These are phyloP conservation scores for Trichoderma asperellum DNA, from an alignment of 2,329 filamentous ascomycete genomes.

Conservation along the genomic window DNA sequence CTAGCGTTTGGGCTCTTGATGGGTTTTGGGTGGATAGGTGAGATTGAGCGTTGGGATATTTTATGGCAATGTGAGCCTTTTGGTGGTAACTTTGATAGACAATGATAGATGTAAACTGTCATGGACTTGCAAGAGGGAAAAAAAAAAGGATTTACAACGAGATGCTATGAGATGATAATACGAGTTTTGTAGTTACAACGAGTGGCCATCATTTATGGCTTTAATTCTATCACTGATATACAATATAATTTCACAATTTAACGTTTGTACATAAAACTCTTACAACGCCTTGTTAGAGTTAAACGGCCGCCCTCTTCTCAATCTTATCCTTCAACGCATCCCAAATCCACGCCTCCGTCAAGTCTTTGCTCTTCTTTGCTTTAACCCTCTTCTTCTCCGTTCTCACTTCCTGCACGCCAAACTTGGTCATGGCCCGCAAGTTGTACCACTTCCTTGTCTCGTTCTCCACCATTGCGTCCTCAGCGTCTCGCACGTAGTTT, in stretches of 20 bases:
- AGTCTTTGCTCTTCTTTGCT: conserved; percentile 35
- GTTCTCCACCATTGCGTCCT: conserved; percentile 42
- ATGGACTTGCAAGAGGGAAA: background rate
- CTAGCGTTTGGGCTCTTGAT: conserved; percentile 19
- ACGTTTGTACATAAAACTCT: background rate
- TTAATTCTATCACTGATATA: background rate
- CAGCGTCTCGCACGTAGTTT: conserved; percentile 44
- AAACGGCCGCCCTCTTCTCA: conserved; percentile 32
- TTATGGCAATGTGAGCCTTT: background rate
- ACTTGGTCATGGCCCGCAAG: conserved; percentile 45
- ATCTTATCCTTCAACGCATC: conserved; percentile 44
- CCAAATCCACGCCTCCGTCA: conserved; percentile 49
- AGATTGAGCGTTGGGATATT: background rate
- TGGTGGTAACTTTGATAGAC: background rate
- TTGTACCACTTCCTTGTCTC: conserved; percentile 46
- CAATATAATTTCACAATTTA: background rate
- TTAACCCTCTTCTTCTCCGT: conserved; percentile 24
- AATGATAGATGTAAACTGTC: background rate
- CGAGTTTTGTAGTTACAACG: background rate
- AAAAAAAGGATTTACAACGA: background rate
- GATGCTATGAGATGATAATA: background rate
- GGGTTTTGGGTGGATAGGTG: background rate
- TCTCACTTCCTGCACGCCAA: conserved; percentile 44
- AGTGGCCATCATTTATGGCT: background rate
- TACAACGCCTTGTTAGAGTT: background rate